These are phyloP conservation scores for Arthrobotrys conoides DNA, from an alignment of 2,329 filamentous ascomycete species.

Conservation along the genomic window DNA sequence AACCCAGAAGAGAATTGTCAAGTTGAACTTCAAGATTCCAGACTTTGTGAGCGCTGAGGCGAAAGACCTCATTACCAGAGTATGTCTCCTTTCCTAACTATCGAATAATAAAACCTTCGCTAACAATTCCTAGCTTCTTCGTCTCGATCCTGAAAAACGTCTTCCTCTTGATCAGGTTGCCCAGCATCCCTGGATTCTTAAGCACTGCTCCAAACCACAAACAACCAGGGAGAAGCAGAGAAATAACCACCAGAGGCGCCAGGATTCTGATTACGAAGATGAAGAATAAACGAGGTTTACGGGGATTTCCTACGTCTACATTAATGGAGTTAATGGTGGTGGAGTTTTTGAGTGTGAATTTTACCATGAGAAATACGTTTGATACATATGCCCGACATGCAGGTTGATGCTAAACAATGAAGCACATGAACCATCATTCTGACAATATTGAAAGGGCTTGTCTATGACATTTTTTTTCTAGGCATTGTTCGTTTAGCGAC, in stretches of 20 bases:
- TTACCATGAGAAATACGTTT: conserved; percentile 26
- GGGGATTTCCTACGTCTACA: conserved; percentile 1
- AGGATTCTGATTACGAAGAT: conserved; percentile 31
- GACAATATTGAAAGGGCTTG: conserved; percentile 43
- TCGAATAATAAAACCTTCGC: background rate
- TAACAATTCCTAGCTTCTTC: conserved; percentile 76
- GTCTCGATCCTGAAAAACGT: conserved; percentile 93
- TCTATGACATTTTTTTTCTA: conserved; percentile 31
- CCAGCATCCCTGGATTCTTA: conserved; percentile 94
- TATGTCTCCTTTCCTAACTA: conserved; percentile 68
- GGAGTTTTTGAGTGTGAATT: conserved; percentile 37
- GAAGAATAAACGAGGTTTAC: conserved; percentile 9
- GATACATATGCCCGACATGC: conserved; percentile 38
- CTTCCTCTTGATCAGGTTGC: conserved; percentile 91
- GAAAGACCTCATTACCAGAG: conserved; percentile 90
- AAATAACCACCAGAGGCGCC: conserved; percentile 50
- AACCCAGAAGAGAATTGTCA: conserved; percentile 90
- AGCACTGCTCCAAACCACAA: conserved; percentile 78
- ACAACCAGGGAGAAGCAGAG: conserved; percentile 51
- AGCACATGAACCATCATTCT: conserved; percentile 44
- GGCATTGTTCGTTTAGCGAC: conserved; percentile 37
- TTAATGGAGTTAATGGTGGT: conserved; percentile 40
- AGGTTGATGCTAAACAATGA: conserved; percentile 43
- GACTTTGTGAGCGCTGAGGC: conserved; percentile 92
- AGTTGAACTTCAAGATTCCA: conserved; percentile 92